Conservation (phyloP, 2,329 filamentous ascomycete genomes). For the Colletotrichum endophyticum region DNA sequence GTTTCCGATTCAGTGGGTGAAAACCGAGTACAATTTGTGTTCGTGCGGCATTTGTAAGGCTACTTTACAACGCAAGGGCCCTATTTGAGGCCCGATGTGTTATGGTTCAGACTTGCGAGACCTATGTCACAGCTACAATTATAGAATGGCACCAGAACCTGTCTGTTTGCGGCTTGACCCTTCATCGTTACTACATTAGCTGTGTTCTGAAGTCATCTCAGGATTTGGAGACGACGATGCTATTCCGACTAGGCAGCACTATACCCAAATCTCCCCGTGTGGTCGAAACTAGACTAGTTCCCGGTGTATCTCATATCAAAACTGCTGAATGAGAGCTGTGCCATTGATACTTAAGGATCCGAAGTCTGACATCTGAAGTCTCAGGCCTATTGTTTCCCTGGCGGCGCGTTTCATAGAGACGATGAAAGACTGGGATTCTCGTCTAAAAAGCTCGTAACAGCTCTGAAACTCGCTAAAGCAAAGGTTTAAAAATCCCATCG, state of each 20-base stretch:
- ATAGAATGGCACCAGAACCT: rapidly evolving
- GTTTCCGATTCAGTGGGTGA: neutral
- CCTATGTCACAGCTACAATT: rapidly evolving
- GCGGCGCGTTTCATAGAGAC: no score
- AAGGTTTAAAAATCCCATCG: rapidly evolving
- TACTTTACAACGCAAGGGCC: neutral
- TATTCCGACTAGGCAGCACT: rapidly evolving
- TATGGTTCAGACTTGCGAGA: neutral
- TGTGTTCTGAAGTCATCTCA: neutral
- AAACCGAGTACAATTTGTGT: neutral
- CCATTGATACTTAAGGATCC: neutral
- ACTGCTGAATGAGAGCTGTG: no score
- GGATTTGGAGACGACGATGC: neutral
- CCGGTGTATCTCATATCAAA: no score
- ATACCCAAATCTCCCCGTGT: neutral
- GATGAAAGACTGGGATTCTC: no score
- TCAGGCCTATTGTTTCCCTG: neutral
- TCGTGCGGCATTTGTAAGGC: neutral
- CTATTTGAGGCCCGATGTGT: neutral
- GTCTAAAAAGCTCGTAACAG: no score
- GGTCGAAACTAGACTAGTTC: neutral
- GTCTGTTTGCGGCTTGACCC: neutral
- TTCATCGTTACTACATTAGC: neutral
- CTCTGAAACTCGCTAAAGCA: no score
- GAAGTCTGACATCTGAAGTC: neutral